These are phyloP conservation scores for Claviceps sp. DNA, from an alignment of 2,329 filamentous ascomycete genomes.

Conservation along the genomic window DNA sequence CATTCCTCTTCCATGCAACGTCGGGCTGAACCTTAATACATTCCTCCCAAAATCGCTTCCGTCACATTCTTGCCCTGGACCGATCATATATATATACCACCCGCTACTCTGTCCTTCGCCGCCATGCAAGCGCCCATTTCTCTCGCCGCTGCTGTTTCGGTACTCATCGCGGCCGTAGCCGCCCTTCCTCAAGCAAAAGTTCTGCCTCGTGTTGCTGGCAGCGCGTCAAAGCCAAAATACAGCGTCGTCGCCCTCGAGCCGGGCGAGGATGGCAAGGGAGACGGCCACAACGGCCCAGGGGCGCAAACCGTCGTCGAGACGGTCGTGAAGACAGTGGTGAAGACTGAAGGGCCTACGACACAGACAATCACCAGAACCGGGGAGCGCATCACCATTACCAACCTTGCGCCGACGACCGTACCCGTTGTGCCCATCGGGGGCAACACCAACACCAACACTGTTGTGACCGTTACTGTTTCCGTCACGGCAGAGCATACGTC, in stretches of 20 bases:
- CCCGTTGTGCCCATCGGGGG: conserved; percentile 18
- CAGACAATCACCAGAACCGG: conserved; percentile 14
- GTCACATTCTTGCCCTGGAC: not conserved
- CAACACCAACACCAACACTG: conserved; percentile 2
- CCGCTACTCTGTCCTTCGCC: conserved; percentile 2
- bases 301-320: conserved; percentile 15
- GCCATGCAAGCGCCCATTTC: conserved; percentile 19
- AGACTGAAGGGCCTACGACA: conserved; percentile 13
- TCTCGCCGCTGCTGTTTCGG: conserved; percentile 18
- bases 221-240: conserved; percentile 19
- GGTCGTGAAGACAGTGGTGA: conserved; percentile 18
- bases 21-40: not conserved
- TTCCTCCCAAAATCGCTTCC: not conserved
- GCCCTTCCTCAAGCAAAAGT: conserved; percentile 17
- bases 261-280: conserved; percentile 11
- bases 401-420: conserved; percentile 6
- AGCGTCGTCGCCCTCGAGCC: conserved; percentile 27
- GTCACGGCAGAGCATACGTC: conserved; percentile 1
- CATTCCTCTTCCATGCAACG: not conserved
- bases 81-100: no score
- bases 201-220: conserved; percentile 11
- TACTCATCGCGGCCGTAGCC: conserved; percentile 13
- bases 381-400: conserved; percentile 9
- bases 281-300: conserved; percentile 1
- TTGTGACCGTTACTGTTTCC: not conserved